Base-by-base conservation (phyloP, 345 rosid species). In the Alliaria petiolata region DNA sequence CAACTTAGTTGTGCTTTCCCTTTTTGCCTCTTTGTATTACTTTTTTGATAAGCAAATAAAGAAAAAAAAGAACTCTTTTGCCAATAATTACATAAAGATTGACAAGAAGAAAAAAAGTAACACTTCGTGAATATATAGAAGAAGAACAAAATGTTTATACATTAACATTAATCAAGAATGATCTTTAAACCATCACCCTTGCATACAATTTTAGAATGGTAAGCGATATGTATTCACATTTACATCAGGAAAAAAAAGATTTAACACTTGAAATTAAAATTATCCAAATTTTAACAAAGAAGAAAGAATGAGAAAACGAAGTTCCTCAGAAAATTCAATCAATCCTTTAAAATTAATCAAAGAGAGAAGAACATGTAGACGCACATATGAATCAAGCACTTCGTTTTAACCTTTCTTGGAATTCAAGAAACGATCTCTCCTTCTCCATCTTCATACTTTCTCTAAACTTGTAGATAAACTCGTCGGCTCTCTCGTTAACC, bases 401-500 rank as follows among this genome's bases (percentile, higher is more conserved):
- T 67, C 93, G 85, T 40, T 82, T 80, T 81, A 89, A 55, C 91
- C 87, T 88, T 75, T 92, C 91, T 74, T 89, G 81, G 35, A 76
- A 85, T 52, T 89, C 93, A 69, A 81, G 76, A 60, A 74, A 67
- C 1, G 91, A 89, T 54, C 72, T 83, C 58, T 86, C 90, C 64
- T 87, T 87, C 72, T 86, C 87, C 15, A 90, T 77, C 76, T 77
- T 85, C 74, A 86, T 84, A 33, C 85, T 91, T 56, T 87, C 81
- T 59, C 66, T 83, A 70, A 90, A 83, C 76, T 87, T 86, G 40
- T 62, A 44, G 25, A 92, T 92, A 25, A 92, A 92, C 63, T 92
- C 98, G 4, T 90, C 96, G 8, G 98, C 98, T 76, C 89, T 81
- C 51, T 90, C 96, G 52, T 92, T 83, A 49, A 92, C 95, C 65